These are phyloP conservation scores for Ascosphaera pollenicola DNA, from an alignment of 2,329 filamentous ascomycete species.

Conservation along the genomic window DNA sequence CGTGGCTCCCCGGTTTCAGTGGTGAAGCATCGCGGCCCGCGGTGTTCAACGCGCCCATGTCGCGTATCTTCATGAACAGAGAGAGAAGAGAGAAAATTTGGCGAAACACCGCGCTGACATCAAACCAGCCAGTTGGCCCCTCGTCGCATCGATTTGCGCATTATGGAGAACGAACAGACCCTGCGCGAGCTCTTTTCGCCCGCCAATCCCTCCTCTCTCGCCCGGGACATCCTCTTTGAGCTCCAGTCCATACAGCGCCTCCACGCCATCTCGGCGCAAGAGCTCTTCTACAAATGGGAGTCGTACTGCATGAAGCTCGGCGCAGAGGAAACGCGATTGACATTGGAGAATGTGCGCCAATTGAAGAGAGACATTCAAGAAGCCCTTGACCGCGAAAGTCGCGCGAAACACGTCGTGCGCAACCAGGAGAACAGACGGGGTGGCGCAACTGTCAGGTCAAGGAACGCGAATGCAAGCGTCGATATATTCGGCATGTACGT, in stretches of 20 bases:
- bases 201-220: slow-evolving; percentile 34
- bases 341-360: slow-evolving; percentile 46
- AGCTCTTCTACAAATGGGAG: slow-evolving; percentile 98
- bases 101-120: too few species aligned
- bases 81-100: background rate
- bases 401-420: slow-evolving; percentile 41
- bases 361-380: slow-evolving; percentile 82
- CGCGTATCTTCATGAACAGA: too few species aligned
- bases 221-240: slow-evolving; percentile 58
- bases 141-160: too few species aligned
- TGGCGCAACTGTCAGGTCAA: slow-evolving; percentile 7
- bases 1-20: too few species aligned
- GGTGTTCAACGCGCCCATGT: too few species aligned
- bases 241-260: slow-evolving; percentile 69
- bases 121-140: too few species aligned
- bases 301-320: slow-evolving; percentile 94
- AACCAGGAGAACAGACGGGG: slow-evolving; percentile 40
- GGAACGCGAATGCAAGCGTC: too few species aligned
- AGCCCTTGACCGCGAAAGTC: slow-evolving; percentile 52
- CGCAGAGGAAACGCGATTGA: slow-evolving; percentile 48
- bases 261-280: slow-evolving; percentile 59
- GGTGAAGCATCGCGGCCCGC: too few species aligned
- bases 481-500: slow-evolving; percentile 66
- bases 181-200: slow-evolving; percentile 37
- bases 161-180: slow-evolving; percentile 12